Base-by-base conservation (phyloP, 1,284 basidiomycete genomes). In the Naganishia sp. region DNA sequence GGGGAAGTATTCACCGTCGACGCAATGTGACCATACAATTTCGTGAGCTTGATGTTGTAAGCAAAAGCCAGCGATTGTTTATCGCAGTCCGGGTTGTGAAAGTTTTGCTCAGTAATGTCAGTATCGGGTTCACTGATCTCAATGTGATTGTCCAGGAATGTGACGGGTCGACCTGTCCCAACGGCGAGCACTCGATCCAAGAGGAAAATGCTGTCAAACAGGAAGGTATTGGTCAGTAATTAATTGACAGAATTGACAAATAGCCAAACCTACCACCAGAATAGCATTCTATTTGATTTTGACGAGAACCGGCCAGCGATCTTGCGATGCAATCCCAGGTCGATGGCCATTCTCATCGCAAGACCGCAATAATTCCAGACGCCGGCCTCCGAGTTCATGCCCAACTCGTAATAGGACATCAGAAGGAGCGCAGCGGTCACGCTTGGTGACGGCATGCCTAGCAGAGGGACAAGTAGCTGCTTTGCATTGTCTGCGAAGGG, bases 401-500 rank as follows among this genome's bases (percentile, higher is more conserved):
- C 65, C 23, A 66, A 53, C 18, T 60, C 65, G 50, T 66, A 66
- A 46, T 66, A 66, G 7, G 57, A 54, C 52, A 66, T 48, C 16
- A 61, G 59, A 25, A 66, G 57, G 15, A 66, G 52, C 31, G 65
- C 65, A 25, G 65, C 65, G 6, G 53, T 57, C 33, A 61, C 59
- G 36, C 59, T 61, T 10, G 56, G 42, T 9, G 65, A 66, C 13
- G 65, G 65, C 57, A 66, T 60, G 6, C 65, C 65, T 21, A 66
- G 36, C 25, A 66, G 44, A 13, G 65, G 65, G 36, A 66, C 59
- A 15, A 66, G 57, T 18, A 66, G 59, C 25, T 66, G 65, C 44
- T 66, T 66, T 25, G 65, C 65, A 21, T 66, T 61, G 59, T 66
- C 65, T 23, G 65, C 65, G n/a, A 66, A 66, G 7, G 65, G 49